Conservation (phyloP, 805 yeast genomes). For the Barnettozyma wickerhamii region DNA sequence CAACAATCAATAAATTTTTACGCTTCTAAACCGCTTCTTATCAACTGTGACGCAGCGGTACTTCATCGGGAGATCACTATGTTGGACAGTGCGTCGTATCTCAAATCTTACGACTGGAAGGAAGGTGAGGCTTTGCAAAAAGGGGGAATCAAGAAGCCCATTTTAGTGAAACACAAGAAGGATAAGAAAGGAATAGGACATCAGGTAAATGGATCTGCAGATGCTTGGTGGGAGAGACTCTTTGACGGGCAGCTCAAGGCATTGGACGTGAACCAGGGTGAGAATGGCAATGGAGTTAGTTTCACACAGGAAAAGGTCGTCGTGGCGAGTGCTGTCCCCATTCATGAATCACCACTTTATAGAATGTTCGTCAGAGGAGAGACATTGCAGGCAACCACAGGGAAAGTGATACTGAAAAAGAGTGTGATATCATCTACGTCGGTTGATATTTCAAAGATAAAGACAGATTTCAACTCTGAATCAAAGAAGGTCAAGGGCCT, state of each 20-base stretch:
- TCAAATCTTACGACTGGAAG: conserved; percentile 82
- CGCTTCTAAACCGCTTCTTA: background rate
- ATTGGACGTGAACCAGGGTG: conserved; percentile 49
- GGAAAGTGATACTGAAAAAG: conserved; percentile 25
- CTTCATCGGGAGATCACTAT: background rate
- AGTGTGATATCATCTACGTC: background rate
- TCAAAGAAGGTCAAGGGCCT: conserved; percentile 12
- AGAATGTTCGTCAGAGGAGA: conserved; percentile 86
- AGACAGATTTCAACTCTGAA: conserved; percentile 12
- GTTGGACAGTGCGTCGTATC: conserved; percentile 71
- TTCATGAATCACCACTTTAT: conserved; percentile 68
- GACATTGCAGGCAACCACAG: conserved; percentile 74
- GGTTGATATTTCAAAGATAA: conserved; percentile 13
- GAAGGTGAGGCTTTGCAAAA: conserved; percentile 81
- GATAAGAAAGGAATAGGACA: conserved; percentile 91
- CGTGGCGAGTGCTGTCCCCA: conserved; percentile 43
- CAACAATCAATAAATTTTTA: background rate
- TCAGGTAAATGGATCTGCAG: conserved; percentile 49
- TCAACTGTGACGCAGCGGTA: conserved; percentile 24
- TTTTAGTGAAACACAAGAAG: conserved; percentile 83
- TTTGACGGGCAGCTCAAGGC: conserved; percentile 90
- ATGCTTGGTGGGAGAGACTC: conserved; percentile 95
- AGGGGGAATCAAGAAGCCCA: conserved; percentile 83
- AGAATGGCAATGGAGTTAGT: conserved; percentile 32
- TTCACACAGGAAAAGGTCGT: conserved; percentile 51